phyloP scores from a whole-genome alignment of 331 rosid species.

The Phaseolus coccineus region DNA sequence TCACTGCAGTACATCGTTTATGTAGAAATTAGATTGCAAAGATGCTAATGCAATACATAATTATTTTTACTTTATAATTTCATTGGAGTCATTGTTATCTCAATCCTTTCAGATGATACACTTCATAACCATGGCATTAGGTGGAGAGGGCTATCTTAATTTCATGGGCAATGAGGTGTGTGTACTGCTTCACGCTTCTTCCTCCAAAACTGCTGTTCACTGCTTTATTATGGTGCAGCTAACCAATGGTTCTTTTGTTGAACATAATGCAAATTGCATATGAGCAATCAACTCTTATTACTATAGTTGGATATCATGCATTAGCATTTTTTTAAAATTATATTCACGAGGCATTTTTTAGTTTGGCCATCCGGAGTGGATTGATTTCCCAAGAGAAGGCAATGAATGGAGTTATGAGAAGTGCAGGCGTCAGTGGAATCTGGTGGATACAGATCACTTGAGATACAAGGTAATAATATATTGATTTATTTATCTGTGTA shows the following conservation, averaged over 20 bases:
- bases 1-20: conserved; percentile 24
- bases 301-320: conserved; percentile 20
- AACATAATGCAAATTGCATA: conserved; percentile 29
- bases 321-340: conserved; percentile 32
- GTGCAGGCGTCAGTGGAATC: conserved; percentile 96
- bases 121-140: conserved; percentile 91
- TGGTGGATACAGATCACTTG: conserved; percentile 84
- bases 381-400: conserved; percentile 99
- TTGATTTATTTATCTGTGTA: background rate
- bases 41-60: conserved; percentile 29
- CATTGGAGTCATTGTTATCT: conserved; percentile 41
- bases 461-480: conserved; percentile 78
- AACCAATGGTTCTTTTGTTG: background rate
- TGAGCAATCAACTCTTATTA: conserved; percentile 16
- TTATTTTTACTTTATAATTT: conserved; percentile 28
- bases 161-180: conserved; percentile 99
- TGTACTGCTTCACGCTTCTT: conserved; percentile 40
- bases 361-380: conserved; percentile 99
- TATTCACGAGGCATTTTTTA: conserved; percentile 42
- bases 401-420: conserved; percentile 96
- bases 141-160: conserved; percentile 97
- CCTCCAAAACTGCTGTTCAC: conserved; percentile 31
- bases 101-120: conserved; percentile 84
- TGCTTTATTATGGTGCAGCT: conserved; percentile 8
- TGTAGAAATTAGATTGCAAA: conserved; percentile 35